Conservation (phyloP, 2,329 filamentous ascomycete genomes). For the Aspergillus persii region DNA sequence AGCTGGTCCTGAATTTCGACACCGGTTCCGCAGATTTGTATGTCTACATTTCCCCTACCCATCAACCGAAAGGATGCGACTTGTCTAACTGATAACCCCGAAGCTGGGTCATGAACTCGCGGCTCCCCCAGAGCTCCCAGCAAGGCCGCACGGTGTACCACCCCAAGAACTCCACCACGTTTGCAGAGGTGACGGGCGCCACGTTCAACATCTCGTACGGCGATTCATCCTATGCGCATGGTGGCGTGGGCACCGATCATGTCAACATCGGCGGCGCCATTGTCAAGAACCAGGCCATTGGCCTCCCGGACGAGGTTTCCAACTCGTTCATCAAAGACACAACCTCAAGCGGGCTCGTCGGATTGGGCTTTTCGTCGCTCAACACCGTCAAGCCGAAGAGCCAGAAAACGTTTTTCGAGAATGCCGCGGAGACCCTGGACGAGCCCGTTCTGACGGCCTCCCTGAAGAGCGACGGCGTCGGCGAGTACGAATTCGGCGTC, state of each 20-base stretch:
- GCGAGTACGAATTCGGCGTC: slow-evolving; percentile 71
- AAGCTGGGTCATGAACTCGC: slow-evolving; percentile 68
- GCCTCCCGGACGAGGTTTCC: slow-evolving; percentile 62
- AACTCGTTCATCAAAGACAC: slow-evolving; percentile 58
- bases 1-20: slow-evolving; percentile 68
- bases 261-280: slow-evolving; percentile 66
- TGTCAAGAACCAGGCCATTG: slow-evolving; percentile 63
- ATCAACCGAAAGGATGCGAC: not conserved
- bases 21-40: slow-evolving; percentile 72
- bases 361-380: slow-evolving; percentile 63
- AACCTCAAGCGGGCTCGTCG: slow-evolving; percentile 67
- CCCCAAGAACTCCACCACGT: slow-evolving; percentile 52
- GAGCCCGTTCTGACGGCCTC: slow-evolving; percentile 70
- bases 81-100: not conserved
- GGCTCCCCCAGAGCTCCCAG: slow-evolving; percentile 48
- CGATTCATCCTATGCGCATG: slow-evolving; percentile 62
- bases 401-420: slow-evolving; percentile 74
- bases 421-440: slow-evolving; percentile 59
- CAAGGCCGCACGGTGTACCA: slow-evolving; percentile 56
- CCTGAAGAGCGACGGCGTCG: slow-evolving; percentile 58
- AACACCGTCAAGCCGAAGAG: slow-evolving; percentile 63
- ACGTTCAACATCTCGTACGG: slow-evolving; percentile 68
- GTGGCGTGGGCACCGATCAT: slow-evolving; percentile 64
- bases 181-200: slow-evolving; percentile 48
- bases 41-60: slow-evolving; percentile 20